Conservation (phyloP, 2,329 filamentous ascomycete genomes). For the Xenosphaeropsis pyriputrescens region DNA sequence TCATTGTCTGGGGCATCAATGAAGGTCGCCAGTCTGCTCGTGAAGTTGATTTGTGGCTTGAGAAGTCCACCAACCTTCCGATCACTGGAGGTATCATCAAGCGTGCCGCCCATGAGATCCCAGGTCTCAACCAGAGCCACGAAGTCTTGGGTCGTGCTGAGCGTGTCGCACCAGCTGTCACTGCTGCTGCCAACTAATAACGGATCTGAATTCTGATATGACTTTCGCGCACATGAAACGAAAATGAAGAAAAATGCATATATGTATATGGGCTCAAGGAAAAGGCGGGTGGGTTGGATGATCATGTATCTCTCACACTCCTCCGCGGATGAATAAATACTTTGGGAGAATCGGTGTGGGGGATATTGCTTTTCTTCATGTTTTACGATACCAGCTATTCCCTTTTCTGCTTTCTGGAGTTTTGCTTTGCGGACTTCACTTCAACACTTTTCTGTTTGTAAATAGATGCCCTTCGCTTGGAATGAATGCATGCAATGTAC, state of each 20-base stretch:
- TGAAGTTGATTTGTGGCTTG: conserved; percentile 81
- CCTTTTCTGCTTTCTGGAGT: conserved; percentile 12
- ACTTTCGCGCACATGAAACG: background rate
- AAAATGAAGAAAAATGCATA: conserved; percentile 1
- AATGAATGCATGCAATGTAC: too few species aligned
- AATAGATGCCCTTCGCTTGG: background rate
- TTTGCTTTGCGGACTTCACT: conserved; percentile 21
- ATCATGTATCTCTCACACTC: background rate
- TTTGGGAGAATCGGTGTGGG: conserved; percentile 7
- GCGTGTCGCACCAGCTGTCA: conserved; percentile 9
- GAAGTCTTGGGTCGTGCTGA: conserved; percentile 9
- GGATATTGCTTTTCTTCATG: conserved; percentile 11
- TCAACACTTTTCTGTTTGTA: background rate
- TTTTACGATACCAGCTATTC: background rate
- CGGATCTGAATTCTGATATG: background rate
- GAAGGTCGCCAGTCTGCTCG: conserved; percentile 87
- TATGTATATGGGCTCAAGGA: background rate
- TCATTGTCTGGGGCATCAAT: conserved; percentile 98
- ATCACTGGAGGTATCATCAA: conserved; percentile 90
- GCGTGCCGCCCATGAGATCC: conserved; percentile 58
- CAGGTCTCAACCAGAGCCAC: conserved; percentile 18
- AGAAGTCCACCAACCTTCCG: conserved; percentile 64
- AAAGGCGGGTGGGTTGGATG: background rate
- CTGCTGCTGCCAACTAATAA: conserved; percentile 10
- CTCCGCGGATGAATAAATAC: too few species aligned